Conservation (phyloP, 768 basidiomycete genomes). For the Termitomyces sp. region DNA sequence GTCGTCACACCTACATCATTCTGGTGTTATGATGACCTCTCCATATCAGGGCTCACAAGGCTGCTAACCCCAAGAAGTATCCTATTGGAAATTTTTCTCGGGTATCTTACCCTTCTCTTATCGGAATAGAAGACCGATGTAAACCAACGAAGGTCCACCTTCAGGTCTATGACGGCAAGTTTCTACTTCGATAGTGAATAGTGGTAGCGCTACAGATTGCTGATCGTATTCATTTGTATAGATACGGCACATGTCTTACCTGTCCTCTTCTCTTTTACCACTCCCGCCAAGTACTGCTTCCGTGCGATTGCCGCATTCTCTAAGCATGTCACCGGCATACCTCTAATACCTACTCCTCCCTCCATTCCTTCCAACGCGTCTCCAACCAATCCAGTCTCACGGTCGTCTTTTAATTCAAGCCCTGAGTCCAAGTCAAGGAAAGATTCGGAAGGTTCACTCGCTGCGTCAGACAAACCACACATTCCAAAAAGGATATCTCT, state of each 20-base stretch:
- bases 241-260: conserved; percentile 74
- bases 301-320: conserved; percentile 72
- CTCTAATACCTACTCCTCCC: conserved; percentile 17
- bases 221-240: conserved; percentile 21
- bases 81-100: conserved; percentile 42
- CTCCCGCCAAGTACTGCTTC: conserved; percentile 77
- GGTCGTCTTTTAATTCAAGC: conserved; percentile 8
- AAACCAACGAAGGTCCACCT: conserved; percentile 83
- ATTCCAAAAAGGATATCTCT: conserved; percentile 15
- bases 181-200: conserved; percentile 21
- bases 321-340: conserved; percentile 60
- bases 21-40: conserved; percentile 1
- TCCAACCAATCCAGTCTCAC: conserved; percentile 12
- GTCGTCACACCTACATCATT: conserved; percentile 23
- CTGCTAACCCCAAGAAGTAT: conserved; percentile 77
- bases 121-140: conserved; percentile 49
- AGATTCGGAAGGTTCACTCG: not conserved
- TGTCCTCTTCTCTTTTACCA: conserved; percentile 71
- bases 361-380: conserved; percentile 2
- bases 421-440: not conserved
- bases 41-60: conserved; percentile 78
- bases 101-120: conserved; percentile 53
- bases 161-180: conserved; percentile 85
- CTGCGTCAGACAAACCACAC: not conserved
- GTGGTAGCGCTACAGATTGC: not conserved